Conservation (phyloP, 306 rosid species). For the Gillenia trifoliata region DNA sequence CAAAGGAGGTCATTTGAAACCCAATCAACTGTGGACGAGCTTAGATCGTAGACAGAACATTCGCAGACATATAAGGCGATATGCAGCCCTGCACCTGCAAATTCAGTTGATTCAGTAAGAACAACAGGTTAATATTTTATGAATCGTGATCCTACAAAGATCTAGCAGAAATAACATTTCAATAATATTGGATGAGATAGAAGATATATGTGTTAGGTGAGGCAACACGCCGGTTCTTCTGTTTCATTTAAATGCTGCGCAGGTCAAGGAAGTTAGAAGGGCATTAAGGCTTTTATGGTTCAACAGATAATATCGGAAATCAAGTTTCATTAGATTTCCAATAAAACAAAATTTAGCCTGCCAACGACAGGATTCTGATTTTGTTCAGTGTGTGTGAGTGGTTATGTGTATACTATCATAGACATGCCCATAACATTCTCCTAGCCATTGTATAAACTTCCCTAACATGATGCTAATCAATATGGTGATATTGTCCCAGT, state of each 20-base stretch:
- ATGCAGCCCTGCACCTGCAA: constrained; percentile 74
- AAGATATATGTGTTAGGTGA: neutral
- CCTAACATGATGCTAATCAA: neutral
- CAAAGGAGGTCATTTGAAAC: neutral
- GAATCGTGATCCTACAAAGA: neutral
- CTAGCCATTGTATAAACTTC: neutral
- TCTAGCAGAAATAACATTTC: neutral
- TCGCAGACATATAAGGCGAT: constrained; percentile 64
- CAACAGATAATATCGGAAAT: neutral
- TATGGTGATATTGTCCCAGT: too few species aligned
- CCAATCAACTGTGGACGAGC: neutral
- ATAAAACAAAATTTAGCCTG: neutral
- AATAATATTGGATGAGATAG: neutral
- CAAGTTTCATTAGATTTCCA: neutral
- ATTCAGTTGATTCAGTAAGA: constrained; percentile 11
- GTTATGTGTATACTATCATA: neutral
- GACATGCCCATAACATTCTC: neutral
- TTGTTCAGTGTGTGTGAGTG: neutral
- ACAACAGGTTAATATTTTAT: neutral
- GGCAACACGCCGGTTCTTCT: neutral
- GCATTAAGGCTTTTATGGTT: neutral
- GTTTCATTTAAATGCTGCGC: neutral
- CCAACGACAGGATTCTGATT: neutral
- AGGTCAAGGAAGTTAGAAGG: neutral
- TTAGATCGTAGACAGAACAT: constrained; percentile 49